phyloP scores from a whole-genome alignment of 1,284 basidiomycete genomes.

The Fistulina hepatica region DNA sequence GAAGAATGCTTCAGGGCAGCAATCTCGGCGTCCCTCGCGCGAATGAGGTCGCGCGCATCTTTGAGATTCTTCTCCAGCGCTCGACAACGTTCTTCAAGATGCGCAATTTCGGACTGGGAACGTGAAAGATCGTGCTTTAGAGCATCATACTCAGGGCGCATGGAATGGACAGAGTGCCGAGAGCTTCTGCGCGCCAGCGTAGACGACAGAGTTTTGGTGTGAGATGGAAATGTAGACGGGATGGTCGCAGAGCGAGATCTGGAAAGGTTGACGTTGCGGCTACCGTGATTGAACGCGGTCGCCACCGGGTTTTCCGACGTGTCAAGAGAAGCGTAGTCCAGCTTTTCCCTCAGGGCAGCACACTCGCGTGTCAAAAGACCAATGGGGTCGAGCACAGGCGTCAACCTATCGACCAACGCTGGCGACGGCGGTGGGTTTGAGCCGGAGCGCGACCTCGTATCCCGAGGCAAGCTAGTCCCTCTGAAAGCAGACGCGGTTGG shows the following conservation, averaged over 20 bases:
- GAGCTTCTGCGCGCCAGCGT: not conserved
- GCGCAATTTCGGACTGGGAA: conserved; percentile 39
- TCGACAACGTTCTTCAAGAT: conserved; percentile 48
- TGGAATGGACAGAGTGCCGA: conserved; percentile 14
- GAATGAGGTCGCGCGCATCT: conserved; percentile 40
- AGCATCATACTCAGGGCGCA: conserved; percentile 50
- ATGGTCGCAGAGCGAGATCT: not conserved
- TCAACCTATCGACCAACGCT: conserved; percentile 20
- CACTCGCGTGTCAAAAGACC: conserved; percentile 29
- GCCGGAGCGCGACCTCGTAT: conserved; percentile 14
- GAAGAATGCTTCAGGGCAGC: conserved; percentile 23
- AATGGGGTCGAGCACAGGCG: conserved; percentile 26
- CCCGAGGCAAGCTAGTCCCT: conserved; percentile 12
- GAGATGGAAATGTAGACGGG: conserved; percentile 27
- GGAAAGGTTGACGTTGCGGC: not conserved
- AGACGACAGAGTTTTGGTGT: conserved; percentile 19
- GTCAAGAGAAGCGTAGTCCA: too few relatives aligned
- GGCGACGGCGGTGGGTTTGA: conserved; percentile 14
- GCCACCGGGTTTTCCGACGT: conserved; percentile 26
- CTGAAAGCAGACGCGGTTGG: conserved; percentile 20
- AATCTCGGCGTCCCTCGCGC: conserved; percentile 41
- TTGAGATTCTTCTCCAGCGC: conserved; percentile 45
- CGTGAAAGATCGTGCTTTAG: conserved; percentile 44
- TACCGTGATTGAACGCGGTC: conserved; percentile 13
- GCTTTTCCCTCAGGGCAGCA: conserved; percentile 37